A percentile compares a stretch with the other conserved stretches of the same genome.
Conservation (phyloP, 306 rosid species). For the Calophaca sinica region DNA sequence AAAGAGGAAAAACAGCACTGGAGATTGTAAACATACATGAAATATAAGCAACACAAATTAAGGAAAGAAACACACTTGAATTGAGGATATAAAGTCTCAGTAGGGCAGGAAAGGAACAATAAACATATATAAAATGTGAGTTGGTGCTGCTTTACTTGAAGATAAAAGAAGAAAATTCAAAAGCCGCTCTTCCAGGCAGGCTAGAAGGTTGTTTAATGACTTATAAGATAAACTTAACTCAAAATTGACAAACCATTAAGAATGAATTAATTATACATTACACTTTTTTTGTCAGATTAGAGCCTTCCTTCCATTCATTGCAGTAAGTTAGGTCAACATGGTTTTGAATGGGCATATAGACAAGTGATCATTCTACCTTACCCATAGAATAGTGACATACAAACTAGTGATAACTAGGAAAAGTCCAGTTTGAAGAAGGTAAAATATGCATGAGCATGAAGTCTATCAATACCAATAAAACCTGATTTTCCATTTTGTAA, state of each 20-base stretch:
- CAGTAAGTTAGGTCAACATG: background rate
- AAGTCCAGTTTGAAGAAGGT: too few relatives aligned
- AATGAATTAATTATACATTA: background rate
- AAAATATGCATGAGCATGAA: constrained; percentile 1
- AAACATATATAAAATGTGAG: background rate
- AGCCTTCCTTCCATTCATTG: constrained; percentile 9
- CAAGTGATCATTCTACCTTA: too few relatives aligned
- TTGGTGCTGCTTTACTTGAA: too few relatives aligned
- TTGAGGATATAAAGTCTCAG: background rate
- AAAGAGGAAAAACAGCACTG: background rate
- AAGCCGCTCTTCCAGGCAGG: too few relatives aligned
- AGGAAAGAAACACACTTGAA: background rate
- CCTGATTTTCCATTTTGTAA: too few relatives aligned
- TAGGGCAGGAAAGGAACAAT: background rate
- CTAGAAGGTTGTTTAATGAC: too few relatives aligned
- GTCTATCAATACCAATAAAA: constrained; percentile 10
- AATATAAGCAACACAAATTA: constrained; percentile 8
- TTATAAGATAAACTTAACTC: too few relatives aligned
- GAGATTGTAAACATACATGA: background rate
- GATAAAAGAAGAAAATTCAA: too few relatives aligned
- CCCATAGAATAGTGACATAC: too few relatives aligned
- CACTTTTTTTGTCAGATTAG: background rate
- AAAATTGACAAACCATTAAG: too few relatives aligned
- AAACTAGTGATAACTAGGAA: too few relatives aligned
- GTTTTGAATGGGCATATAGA: background rate